Evolutionary conservation across 2,329 filamentous ascomycete species (phyloP).

Genomic region (Gaeumannomyces tritici): DNA sequence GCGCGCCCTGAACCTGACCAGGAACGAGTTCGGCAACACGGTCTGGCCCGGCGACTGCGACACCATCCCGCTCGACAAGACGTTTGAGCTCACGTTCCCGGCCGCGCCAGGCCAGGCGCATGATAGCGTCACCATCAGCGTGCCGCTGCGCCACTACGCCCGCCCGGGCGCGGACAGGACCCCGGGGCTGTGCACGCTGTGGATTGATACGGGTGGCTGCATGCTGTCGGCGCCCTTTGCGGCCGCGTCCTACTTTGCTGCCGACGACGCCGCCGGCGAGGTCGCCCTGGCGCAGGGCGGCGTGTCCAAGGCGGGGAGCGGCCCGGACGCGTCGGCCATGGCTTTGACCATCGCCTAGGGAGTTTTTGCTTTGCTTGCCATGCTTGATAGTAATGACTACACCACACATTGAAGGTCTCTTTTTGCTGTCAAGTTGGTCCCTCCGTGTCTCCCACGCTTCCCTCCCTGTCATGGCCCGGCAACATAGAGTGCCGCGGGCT

Average conservation of each 20-base stretch:
- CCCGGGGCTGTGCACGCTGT: slow-evolving; percentile 16
- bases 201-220: slow-evolving; percentile 17
- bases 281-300: slow-evolving; percentile 23
- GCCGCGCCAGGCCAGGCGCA: slow-evolving; percentile 12
- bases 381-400: too few relatives aligned
- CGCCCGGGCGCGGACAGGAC: slow-evolving; percentile 9
- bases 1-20: slow-evolving; percentile 10
- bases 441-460: too few relatives aligned
- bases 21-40: slow-evolving; percentile 9
- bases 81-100: slow-evolving; percentile 16
- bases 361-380: too few relatives aligned
- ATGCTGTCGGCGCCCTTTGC: slow-evolving; percentile 20
- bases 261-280: slow-evolving; percentile 19
- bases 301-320: slow-evolving; percentile 14
- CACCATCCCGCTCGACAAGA: slow-evolving; percentile 16
- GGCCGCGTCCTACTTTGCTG: slow-evolving; percentile 19
- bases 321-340: slow-evolving; percentile 1
- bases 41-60: slow-evolving; percentile 19
- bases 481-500: too few relatives aligned
- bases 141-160: slow-evolving; percentile 22
- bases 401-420: too few relatives aligned
- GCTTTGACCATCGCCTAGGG: background rate
- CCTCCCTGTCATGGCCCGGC: too few relatives aligned
- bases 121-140: slow-evolving; percentile 15
- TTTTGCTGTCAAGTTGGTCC: too few relatives aligned